phyloP scores from a whole-genome alignment of 202 grass and related monocot genomes.

The Panicum hallii region DNA sequence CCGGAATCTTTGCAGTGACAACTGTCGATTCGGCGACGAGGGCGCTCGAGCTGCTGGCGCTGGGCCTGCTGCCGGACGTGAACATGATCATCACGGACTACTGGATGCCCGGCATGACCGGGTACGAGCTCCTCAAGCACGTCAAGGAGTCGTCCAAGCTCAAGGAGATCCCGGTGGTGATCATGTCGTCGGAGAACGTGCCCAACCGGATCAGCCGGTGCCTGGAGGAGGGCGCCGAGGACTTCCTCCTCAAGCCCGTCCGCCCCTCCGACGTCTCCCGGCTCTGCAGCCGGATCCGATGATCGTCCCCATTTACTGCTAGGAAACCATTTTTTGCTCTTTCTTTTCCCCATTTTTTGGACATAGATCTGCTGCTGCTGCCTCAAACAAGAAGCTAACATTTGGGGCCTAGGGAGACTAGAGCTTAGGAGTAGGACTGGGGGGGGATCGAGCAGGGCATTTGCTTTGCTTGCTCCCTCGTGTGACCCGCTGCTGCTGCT shows the following conservation, averaged over 20 bases:
- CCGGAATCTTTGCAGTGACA: conserved; percentile 58
- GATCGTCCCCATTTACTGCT: conserved; percentile 29
- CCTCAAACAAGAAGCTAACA: conserved; percentile 31
- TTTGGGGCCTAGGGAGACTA: conserved; percentile 44
- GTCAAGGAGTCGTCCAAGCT: conserved; percentile 78
- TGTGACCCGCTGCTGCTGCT: conserved; percentile 19
- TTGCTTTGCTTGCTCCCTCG: conserved; percentile 7
- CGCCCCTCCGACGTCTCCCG: conserved; percentile 69
- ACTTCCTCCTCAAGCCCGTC: conserved; percentile 91
- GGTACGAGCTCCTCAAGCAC: conserved; percentile 84
- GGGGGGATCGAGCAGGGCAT: neutral
- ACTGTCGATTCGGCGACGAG: conserved; percentile 69
- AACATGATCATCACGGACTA: conserved; percentile 98
- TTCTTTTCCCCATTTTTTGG: conserved; percentile 37
- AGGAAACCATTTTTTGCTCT: neutral
- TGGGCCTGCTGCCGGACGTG: conserved; percentile 67
- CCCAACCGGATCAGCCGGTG: conserved; percentile 78
- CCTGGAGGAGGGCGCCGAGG: conserved; percentile 83
- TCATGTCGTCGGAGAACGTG: conserved; percentile 96
- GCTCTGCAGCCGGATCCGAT: conserved; percentile 73
- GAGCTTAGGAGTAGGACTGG: conserved; percentile 25
- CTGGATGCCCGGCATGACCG: conserved; percentile 95
- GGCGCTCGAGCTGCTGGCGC: conserved; percentile 76
- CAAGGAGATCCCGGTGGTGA: conserved; percentile 80
- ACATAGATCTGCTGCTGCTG: conserved; percentile 58